phyloP scores from a whole-genome alignment of 371 early-diverging fungal genomes.

The Batkoa obscura region DNA sequence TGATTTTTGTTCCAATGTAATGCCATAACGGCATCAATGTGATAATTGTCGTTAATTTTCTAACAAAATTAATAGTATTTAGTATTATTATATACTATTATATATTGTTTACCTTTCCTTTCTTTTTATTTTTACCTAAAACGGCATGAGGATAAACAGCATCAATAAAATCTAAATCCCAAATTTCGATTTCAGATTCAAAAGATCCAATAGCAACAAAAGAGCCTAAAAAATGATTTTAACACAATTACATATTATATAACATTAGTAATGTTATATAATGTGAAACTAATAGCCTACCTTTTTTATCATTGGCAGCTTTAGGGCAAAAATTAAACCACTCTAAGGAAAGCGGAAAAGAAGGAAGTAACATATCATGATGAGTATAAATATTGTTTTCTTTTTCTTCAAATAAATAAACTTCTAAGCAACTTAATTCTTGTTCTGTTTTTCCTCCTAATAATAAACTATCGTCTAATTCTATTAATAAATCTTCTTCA shows the following conservation, averaged over 20 bases:
- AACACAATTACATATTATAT: too few relatives aligned
- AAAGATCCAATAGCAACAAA: conserved; percentile 89
- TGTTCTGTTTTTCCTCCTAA: conserved; percentile 88
- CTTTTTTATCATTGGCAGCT: background rate
- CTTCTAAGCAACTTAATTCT: conserved; percentile 81
- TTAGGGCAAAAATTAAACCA: background rate
- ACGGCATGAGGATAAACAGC: conserved; percentile 76
- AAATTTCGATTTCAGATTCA: conserved; percentile 91
- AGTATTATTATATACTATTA: conserved; percentile 12
- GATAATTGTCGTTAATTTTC: conserved; percentile 49
- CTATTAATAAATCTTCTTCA: conserved; percentile 13
- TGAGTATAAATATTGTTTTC: conserved; percentile 87
- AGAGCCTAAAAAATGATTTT: conserved; percentile 25
- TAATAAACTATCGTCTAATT: conserved; percentile 51
- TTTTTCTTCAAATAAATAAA: conserved; percentile 58
- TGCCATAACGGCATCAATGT: conserved; percentile 84
- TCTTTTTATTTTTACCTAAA: conserved; percentile 44
- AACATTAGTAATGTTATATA: background rate
- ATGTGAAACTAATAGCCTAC: background rate
- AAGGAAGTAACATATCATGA: conserved; percentile 94
- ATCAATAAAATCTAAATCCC: conserved; percentile 87
- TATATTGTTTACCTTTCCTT: conserved; percentile 29
- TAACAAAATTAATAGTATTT: conserved; percentile 7
- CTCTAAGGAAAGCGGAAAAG: conserved; percentile 67
- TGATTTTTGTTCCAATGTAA: conserved; percentile 80